A percentile compares a stretch with the other conserved stretches of the same genome.
phyloP scores from a whole-genome alignment of 148 eudicot genomes.

The Selenicereus undatus region DNA sequence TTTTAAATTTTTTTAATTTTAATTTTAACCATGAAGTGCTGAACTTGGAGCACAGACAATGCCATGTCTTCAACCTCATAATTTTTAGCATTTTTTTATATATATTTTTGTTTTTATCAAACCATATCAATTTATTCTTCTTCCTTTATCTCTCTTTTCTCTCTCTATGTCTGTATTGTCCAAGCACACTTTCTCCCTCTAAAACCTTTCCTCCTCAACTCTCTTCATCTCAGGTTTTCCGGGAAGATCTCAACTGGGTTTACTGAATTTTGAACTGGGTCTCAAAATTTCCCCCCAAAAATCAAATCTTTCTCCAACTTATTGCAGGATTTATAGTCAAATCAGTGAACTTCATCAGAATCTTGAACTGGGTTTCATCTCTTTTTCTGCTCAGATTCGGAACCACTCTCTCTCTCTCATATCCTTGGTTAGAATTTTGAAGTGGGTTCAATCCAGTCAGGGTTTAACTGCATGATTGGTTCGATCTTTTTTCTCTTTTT shows the following conservation, averaged over 20 bases:
- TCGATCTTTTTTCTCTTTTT: conserved; percentile 8
- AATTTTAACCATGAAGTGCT: conserved; percentile 18
- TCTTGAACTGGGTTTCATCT: conserved; percentile 13
- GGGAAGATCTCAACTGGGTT: conserved; percentile 29
- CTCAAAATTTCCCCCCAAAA: conserved; percentile 12
- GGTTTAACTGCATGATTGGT: conserved; percentile 11
- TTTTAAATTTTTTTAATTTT: neutral
- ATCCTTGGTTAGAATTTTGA: neutral
- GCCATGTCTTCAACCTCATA: conserved; percentile 33
- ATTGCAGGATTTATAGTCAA: neutral
- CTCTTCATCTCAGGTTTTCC: conserved; percentile 11
- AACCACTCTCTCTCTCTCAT: neutral
- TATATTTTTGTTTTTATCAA: neutral
- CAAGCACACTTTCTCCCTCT: conserved; percentile 23
- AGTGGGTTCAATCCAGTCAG: conserved; percentile 13
- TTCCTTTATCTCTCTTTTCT: conserved; percentile 9
- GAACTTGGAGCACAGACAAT: conserved; percentile 23
- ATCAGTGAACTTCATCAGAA: conserved; percentile 10
- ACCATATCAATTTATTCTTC: conserved; percentile 20
- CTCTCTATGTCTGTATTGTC: conserved; percentile 10
- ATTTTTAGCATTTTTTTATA: conserved; percentile 5
- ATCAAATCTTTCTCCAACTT: conserved; percentile 8
- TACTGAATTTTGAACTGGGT: conserved; percentile 27
- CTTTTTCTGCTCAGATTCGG: conserved; percentile 16
- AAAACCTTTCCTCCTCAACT: neutral